Evolutionary conservation across 2,329 filamentous ascomycete species (phyloP).

Genomic region (Colletotrichum echinochloae): DNA sequence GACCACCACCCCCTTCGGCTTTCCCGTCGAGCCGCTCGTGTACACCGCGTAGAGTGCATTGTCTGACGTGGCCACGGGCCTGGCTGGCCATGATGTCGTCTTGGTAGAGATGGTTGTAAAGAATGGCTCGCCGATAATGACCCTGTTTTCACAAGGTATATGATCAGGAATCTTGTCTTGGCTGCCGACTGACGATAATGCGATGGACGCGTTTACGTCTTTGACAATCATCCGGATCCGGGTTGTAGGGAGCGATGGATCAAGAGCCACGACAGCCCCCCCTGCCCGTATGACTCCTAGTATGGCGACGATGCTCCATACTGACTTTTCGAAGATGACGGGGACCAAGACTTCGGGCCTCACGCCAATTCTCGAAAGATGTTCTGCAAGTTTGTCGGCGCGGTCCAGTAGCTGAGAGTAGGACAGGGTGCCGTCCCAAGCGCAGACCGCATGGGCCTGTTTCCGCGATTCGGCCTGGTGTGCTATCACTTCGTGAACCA

Average conservation of each 20-base stretch:
- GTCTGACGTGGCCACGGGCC: not conserved
- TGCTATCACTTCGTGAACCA: not conserved
- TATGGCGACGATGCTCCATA: conserved; percentile 24
- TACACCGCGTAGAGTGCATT: conserved; percentile 23
- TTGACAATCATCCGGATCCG: conserved; percentile 24
- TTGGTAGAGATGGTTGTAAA: not conserved
- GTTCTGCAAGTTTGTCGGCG: not conserved
- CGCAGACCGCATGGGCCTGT: conserved; percentile 6
- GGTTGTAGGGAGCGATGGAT: conserved; percentile 13
- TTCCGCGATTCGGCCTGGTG: not conserved
- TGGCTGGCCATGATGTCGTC: accelerated
- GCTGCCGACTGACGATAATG: not conserved
- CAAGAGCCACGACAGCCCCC: conserved; percentile 21
- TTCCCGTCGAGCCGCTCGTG: conserved; percentile 33
- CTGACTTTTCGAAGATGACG: conserved; percentile 31
- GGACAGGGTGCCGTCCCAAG: conserved; percentile 26
- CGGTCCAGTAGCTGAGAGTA: conserved; percentile 4
- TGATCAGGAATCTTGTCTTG: not conserved
- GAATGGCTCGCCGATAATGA: not conserved
- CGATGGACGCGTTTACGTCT: conserved; percentile 14
- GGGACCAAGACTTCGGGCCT: conserved; percentile 36
- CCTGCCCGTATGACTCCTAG: conserved; percentile 27
- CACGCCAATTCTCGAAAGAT: conserved; percentile 35
- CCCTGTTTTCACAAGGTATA: not conserved
- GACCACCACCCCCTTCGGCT: conserved; percentile 34